Conservation (phyloP, 1,284 basidiomycete genomes). For the Athelia psychrophila region DNA sequence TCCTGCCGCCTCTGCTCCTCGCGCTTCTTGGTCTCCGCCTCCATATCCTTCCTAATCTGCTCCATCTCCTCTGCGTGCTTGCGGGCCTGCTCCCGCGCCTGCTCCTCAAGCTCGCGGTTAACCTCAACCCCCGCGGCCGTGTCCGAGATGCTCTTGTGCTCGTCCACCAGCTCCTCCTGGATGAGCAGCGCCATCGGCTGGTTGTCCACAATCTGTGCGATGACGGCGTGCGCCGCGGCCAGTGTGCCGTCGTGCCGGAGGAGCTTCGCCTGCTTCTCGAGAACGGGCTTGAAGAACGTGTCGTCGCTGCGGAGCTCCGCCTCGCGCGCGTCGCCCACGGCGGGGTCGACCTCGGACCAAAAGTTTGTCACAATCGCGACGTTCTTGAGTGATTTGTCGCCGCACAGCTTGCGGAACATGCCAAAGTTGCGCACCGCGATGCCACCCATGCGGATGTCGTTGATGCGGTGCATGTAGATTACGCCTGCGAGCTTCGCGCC, state of each 20-base stretch:
- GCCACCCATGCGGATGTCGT: slow-evolving; percentile 48
- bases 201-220: slow-evolving; percentile 31
- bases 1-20: slow-evolving; percentile 18
- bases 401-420: slow-evolving; percentile 51
- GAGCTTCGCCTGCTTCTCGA: slow-evolving; percentile 40
- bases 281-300: slow-evolving; percentile 43
- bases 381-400: slow-evolving; percentile 43
- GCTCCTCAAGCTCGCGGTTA: slow-evolving; percentile 25
- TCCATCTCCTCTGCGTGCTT: slow-evolving; percentile 36
- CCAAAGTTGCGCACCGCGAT: slow-evolving; percentile 47
- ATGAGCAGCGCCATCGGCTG: slow-evolving; percentile 25
- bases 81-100: no score
- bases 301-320: slow-evolving; percentile 35
- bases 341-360: slow-evolving; percentile 41
- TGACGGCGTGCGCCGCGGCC: slow-evolving; percentile 28
- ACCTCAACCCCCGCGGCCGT: slow-evolving; percentile 33
- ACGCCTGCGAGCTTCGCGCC: slow-evolving; percentile 43
- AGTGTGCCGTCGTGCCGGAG: slow-evolving; percentile 34
- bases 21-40: slow-evolving; percentile 9
- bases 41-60: slow-evolving; percentile 14
- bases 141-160: slow-evolving; percentile 31
- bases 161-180: slow-evolving; percentile 20
- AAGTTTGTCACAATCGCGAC: slow-evolving; percentile 50
- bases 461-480: slow-evolving; percentile 55
- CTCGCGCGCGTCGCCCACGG: slow-evolving; percentile 38